A percentile compares a stretch with the other conserved stretches of the same genome.
phyloP scores from a whole-genome alignment of 2,329 filamentous ascomycete genomes.

The Clonostachys rosea region DNA sequence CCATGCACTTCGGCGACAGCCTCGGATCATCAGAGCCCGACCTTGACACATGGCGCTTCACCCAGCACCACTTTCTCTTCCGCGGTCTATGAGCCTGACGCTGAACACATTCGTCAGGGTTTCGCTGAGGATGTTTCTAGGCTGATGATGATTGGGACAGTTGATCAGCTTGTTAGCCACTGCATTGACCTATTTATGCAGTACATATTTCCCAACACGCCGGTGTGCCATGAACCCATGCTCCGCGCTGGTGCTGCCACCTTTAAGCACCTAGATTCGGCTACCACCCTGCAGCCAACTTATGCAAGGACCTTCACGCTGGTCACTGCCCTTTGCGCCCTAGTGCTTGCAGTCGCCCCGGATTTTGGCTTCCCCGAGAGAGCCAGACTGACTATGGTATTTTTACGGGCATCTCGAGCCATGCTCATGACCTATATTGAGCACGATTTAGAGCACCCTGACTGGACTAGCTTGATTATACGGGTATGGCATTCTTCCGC shows the following conservation, averaged over 20 bases:
- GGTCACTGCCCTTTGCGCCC: not conserved
- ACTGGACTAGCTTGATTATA: conserved; percentile 2
- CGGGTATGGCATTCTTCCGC: conserved; percentile 4
- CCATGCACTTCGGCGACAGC: not conserved
- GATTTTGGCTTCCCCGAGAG: not conserved
- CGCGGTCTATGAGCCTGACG: not conserved
- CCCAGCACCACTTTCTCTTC: not conserved
- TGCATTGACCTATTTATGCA: conserved; percentile 5
- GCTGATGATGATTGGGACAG: not conserved
- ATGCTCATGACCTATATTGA: conserved; percentile 5
- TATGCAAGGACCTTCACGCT: not conserved
- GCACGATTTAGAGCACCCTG: conserved; percentile 4
- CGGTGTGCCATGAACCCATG: conserved; percentile 3
- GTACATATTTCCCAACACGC: conserved; percentile 4
- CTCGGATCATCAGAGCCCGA: not conserved
- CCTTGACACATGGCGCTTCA: not conserved
- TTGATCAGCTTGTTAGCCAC: not conserved
- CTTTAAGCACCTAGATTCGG: not conserved
- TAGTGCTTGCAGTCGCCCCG: not conserved
- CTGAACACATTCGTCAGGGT: not conserved
- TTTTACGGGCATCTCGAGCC: conserved; percentile 3
- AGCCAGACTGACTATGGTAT: not conserved
- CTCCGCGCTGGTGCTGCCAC: not conserved
- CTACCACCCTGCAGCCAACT: not conserved
- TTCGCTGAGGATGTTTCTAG: not conserved